Conservation (phyloP, 2,329 filamentous ascomycete genomes). For the Phialophora chinensis region DNA sequence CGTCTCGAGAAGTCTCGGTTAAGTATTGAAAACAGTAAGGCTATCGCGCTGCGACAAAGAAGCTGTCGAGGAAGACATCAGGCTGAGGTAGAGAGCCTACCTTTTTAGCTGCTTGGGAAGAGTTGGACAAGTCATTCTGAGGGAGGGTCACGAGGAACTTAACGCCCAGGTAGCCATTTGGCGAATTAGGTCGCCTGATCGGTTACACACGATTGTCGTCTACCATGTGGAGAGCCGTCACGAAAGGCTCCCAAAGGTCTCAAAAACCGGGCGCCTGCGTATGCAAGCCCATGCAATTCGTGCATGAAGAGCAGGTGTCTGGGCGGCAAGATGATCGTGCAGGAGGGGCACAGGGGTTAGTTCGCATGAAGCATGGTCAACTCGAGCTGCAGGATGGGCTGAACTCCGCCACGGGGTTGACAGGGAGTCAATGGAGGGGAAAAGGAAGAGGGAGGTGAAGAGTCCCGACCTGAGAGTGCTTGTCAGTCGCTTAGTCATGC, state of each 20-base stretch:
- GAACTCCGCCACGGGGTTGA: neutral
- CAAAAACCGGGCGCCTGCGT: conserved; percentile 17
- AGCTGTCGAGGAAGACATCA: neutral
- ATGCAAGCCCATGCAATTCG: conserved; percentile 13
- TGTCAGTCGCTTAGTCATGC: neutral
- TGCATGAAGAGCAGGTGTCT: conserved; percentile 6
- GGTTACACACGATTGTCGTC: neutral
- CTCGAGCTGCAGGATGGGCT: neutral
- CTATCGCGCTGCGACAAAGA: neutral
- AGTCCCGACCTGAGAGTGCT: neutral
- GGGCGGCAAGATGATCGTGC: conserved; percentile 1
- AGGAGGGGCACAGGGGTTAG: neutral
- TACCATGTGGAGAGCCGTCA: conserved; percentile 2
- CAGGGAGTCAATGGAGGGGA: neutral
- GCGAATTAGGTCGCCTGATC: conserved; percentile 5
- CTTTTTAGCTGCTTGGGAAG: conserved; percentile 4
- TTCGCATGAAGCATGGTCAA: conserved; percentile 12
- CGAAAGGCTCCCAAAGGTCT: conserved; percentile 13
- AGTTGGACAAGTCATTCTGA: neutral
- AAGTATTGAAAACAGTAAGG: neutral
- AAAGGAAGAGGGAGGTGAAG: neutral
- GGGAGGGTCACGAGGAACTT: conserved; percentile 13
- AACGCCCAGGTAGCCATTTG: neutral
- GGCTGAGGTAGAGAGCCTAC: conserved; percentile 13
- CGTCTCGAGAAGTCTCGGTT: neutral